Conservation (phyloP, 202 grass and related monocot genomes). For the Cymbopogon flexuosus region DNA sequence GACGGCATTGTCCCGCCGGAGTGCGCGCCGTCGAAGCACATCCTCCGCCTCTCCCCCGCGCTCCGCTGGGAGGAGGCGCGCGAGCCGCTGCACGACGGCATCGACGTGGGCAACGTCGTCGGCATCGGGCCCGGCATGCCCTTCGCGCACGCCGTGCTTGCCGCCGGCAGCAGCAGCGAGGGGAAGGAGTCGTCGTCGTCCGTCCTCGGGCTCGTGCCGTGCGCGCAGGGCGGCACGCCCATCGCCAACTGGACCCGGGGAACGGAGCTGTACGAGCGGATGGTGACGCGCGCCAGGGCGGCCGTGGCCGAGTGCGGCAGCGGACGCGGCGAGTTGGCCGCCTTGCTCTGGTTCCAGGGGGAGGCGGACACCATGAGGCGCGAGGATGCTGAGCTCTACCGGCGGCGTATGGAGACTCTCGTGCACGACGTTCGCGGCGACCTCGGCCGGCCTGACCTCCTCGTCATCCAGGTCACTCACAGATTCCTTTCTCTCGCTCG, state of each 20-base stretch:
- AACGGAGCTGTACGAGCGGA: constrained; percentile 47
- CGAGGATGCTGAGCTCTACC: constrained; percentile 45
- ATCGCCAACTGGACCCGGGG: constrained; percentile 63
- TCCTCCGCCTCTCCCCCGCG: constrained; percentile 42
- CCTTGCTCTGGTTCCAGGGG: constrained; percentile 85
- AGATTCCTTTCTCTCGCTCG: background rate
- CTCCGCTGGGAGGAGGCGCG: constrained; percentile 59
- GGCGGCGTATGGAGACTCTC: constrained; percentile 42
- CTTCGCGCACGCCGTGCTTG: constrained; percentile 55
- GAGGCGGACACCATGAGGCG: constrained; percentile 56
- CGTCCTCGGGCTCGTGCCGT: constrained; percentile 52
- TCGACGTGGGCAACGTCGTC: constrained; percentile 52
- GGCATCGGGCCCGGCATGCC: constrained; percentile 78
- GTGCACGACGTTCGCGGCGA: constrained; percentile 50
- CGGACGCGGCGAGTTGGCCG: constrained; percentile 19
- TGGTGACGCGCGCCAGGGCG: constrained; percentile 47
- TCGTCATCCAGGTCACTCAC: constrained; percentile 62
- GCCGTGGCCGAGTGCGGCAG: background rate
- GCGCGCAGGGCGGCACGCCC: constrained; percentile 72
- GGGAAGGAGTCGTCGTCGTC: background rate
- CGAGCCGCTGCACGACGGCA: constrained; percentile 73
- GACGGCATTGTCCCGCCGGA: constrained; percentile 51
- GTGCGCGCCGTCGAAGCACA: constrained; percentile 42
- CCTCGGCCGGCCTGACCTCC: constrained; percentile 51
- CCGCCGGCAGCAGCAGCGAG: background rate